Base-by-base conservation (phyloP, 306 rosid genomes). In the Bauhinia variegata region DNA sequence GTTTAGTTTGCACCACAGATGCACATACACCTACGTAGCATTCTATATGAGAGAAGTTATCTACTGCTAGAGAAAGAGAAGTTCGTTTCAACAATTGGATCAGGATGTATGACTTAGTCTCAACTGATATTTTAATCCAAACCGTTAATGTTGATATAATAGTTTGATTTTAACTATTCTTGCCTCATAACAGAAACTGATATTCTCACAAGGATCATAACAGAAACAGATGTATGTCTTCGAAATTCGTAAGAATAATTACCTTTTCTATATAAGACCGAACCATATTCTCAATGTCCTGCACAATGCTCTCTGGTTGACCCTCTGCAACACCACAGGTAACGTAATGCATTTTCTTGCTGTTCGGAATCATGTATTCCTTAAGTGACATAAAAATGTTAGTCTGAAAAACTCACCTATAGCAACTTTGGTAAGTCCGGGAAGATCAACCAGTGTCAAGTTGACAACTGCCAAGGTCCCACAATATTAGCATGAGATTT, bases 391-490 rank as follows among this genome's bases (percentile, higher is more conserved):
- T 54, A 60, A 59, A 46, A 55, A 36, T 16, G 12, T 41, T 38
- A 77, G 50, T 48, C 59, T 41, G 58, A 51, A 44, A 66, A 77
- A 67, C 97, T 86, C 77, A 95, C 99, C 99, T 19, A 95, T 87
- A 41, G 99, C 97, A 5, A 95, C 89, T 82, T 95, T 91, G 11
- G 99, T 95, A 39, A 95, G 99, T 70, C 99, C 99, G 0, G 99
- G 99, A 85, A 95, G 99, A 64, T 95, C 99, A 75, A 95, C 86
- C 54, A 95, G 89, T 12, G 99, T 95, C 84, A 95, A 78, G 81
- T 95, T 95, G 67, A 95, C 99, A 85, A 95, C 99, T 95, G 99
- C 77, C 68, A 84, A 62, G 11, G 60, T 56, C 46, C 75, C 28
- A 23, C 28, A 75, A 60, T 70, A 69, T 63, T 71, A 58, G 61